Evolutionary conservation across 768 basidiomycete genomes (phyloP), one percentile per base, ranked within the genome.

Genomic region (Collybiopsis luxurians): DNA sequence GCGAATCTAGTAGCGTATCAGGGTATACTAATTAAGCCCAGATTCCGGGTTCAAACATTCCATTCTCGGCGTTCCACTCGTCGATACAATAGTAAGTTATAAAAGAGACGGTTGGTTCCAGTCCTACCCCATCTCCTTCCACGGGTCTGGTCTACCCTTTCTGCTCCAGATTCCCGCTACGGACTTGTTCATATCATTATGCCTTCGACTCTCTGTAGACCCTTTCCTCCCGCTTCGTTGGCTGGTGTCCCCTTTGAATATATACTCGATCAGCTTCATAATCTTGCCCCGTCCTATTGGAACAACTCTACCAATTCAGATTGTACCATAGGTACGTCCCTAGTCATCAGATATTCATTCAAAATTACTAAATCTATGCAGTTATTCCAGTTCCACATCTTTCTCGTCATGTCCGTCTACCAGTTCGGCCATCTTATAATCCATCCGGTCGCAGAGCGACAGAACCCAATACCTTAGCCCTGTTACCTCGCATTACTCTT

Each of bases 261-360:
- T 64, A 87, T 90, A 64, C 66, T 87, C 62, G 79, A 82, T 64
- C 85, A 86, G 67, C 80, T 91, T 40, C 86, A 81, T 70, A 73
- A 70, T 65, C 74, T 90, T 50, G 89, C 88, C 13, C 73, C 82
- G 21, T 73, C 78, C 46, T 89, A 86, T 71, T 90, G 90, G 89
- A 81, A 85, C 64, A 87, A 83, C 60, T 79, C 83, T 57, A 86
- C 89, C 61, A 88, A 85, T 1, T 82, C 89, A 9, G 87, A 92
- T 69, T 92, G 89, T 69, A 90, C 90, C 15, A 78, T 92, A 56
- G 79, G 90, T 90, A 26, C 28, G 21, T 4, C 19, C 34, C 39
- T 36, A 39, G 43, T 48, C 27, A 23, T 40, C 26, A 44, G 56
- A 27, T 19, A 26, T 5, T 1, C n/a, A n/a, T n/a, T 21, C 24